Base-by-base conservation (phyloP, 441 rosid species). In the Viola pubescens region DNA sequence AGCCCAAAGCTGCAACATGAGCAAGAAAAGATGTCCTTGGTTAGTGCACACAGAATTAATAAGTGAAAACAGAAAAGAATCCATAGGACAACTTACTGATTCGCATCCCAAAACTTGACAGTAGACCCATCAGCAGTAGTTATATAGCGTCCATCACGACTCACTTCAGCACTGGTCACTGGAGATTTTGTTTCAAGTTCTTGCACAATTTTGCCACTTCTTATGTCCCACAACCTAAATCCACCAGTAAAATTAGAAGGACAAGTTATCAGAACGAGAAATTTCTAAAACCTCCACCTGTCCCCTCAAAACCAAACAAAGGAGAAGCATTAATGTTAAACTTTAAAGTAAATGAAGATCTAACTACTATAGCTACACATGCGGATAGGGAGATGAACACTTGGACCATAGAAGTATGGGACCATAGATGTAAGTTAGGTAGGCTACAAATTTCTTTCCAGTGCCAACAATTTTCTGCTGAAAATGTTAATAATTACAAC, bases 71-170 rank as follows among this genome's bases (percentile, higher is more conserved):
- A 37, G 3, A 4, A 38, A 55, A 43, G n/a, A 58, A 58, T 44
- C 59, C 46, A 13, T 62, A 59, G 7, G 38, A 16, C 47, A 59
- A 75, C 94, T 75, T 82, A 89, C 98, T 87, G 91, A 68, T 84
- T 92, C 44, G 97, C 90, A 74, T 92, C 97, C 98, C 98, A 92
- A 65, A 92, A 92, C 68, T 84, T 87, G 62, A 92, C 90, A 6
- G 88, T 79, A 26, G 95, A 81, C 43, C 95, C 98, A 59, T 92
- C 95, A 54, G 87, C 86, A 48, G 94, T 92, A 7, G 97, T 92
- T 57, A 92, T 92, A 71, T 82, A 87, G 39, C 90, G 85, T 52
- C 94, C 95, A 76, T 87, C 94, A 71, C 65, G 97, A 70, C 98
- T 87, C 74, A 85, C 97, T 80, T 92, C 98, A 59, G 91, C 90